Conservation (phyloP, 2,329 filamentous ascomycete species). For the Ambrosiella cleistominuta region DNA sequence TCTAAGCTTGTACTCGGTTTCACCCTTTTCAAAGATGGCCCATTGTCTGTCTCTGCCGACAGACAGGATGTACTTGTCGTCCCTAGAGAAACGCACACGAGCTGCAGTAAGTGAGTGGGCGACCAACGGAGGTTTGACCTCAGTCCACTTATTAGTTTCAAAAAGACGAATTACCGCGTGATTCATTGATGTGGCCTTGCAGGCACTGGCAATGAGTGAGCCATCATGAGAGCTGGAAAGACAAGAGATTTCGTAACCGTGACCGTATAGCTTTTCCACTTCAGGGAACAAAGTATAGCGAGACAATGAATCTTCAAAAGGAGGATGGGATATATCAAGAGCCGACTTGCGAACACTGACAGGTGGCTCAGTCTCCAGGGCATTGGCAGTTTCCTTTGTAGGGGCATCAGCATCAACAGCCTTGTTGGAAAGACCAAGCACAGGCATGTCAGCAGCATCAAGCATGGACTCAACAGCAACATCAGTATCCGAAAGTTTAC, state of each 20-base stretch:
- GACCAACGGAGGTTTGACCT: constrained; percentile 65
- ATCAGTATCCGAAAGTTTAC: constrained; percentile 40
- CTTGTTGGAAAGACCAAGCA: constrained; percentile 91
- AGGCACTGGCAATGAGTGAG: constrained; percentile 69
- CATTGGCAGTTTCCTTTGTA: constrained; percentile 29
- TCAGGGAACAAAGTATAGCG: constrained; percentile 92
- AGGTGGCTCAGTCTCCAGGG: constrained; percentile 32
- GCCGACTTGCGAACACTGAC: constrained; percentile 40
- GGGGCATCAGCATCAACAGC: constrained; percentile 38
- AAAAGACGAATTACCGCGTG: constrained; percentile 90
- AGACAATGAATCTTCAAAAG: constrained; percentile 75
- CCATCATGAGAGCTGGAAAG: constrained; percentile 63
- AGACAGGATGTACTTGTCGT: constrained; percentile 61
- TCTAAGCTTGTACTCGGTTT: constrained; percentile 35
- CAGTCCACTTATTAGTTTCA: constrained; percentile 72
- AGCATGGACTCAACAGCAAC: constrained; percentile 36
- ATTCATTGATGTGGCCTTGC: constrained; percentile 78
- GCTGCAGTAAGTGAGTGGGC: constrained; percentile 79
- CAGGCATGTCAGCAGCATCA: constrained; percentile 85
- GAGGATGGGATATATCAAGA: constrained; percentile 53
- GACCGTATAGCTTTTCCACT: constrained; percentile 88
- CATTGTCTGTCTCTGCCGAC: constrained; percentile 87
- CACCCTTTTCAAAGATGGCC: constrained; percentile 53
- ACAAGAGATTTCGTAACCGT: constrained; percentile 90
- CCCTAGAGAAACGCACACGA: constrained; percentile 57